Percentiles rank a stretch among this genome's conserved stretches.
Evolutionary conservation across 2,329 filamentous ascomycete genomes (phyloP).

Genomic region (Talaromyces pinophilus): DNA sequence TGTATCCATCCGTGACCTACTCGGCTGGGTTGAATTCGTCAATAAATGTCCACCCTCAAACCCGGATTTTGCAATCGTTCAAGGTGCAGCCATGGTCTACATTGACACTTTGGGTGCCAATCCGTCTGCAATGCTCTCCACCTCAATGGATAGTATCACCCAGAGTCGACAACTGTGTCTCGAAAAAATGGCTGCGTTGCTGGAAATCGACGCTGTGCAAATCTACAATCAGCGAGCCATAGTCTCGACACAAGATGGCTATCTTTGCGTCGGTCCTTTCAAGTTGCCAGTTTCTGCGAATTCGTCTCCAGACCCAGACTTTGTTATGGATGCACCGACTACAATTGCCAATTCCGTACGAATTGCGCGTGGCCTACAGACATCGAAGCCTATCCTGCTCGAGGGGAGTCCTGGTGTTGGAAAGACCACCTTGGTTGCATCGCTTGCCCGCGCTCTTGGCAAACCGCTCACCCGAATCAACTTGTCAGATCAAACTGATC

Average conservation of each 20-base stretch:
- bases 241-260: slow-evolving; percentile 56
- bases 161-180: slow-evolving; percentile 74
- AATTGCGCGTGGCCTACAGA: slow-evolving; percentile 82
- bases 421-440: slow-evolving; percentile 90
- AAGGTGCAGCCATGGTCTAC: slow-evolving; percentile 93
- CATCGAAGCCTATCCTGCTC: slow-evolving; percentile 86
- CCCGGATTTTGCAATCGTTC: slow-evolving; percentile 60
- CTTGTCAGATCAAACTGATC: slow-evolving; percentile 92
- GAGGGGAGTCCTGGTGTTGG: slow-evolving; percentile 98
- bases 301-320: slow-evolving; percentile 58
- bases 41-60: slow-evolving; percentile 63
- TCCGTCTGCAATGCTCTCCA: slow-evolving; percentile 80
- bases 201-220: slow-evolving; percentile 62
- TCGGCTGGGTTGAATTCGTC: slow-evolving; percentile 92
- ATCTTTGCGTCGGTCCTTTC: slow-evolving; percentile 74
- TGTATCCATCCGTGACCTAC: slow-evolving; percentile 87
- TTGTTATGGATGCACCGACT: slow-evolving; percentile 85
- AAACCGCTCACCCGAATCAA: slow-evolving; percentile 90
- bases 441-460: slow-evolving; percentile 76
- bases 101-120: slow-evolving; percentile 95
- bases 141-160: slow-evolving; percentile 67
- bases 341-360: slow-evolving; percentile 88
- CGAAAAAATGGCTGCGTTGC: slow-evolving; percentile 66
- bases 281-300: slow-evolving; percentile 58
- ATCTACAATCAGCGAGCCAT: slow-evolving; percentile 67